These are phyloP conservation scores for Blastobotrys ciferrii DNA, from an alignment of 1,139 yeast genomes.

Conservation along the genomic window DNA sequence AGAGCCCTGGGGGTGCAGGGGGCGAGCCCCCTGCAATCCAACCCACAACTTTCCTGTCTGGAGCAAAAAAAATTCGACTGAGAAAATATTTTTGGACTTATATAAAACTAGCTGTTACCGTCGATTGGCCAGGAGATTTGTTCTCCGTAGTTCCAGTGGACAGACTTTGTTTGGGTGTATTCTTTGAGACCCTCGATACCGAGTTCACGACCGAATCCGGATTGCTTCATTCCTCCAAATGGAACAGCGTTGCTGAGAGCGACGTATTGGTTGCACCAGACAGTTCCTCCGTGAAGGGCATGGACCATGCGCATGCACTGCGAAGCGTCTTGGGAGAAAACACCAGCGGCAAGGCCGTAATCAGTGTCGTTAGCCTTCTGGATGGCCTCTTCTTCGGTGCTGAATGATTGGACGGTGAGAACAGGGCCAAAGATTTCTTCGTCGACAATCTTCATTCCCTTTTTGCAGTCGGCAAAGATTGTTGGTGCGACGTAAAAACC, in stretches of 20 bases:
- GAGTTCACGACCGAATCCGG: constrained; percentile 84
- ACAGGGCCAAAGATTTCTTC: constrained; percentile 95
- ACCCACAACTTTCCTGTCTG: too few relatives aligned
- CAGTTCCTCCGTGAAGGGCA: constrained; percentile 73
- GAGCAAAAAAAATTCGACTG: too few relatives aligned
- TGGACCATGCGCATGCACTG: constrained; percentile 62
- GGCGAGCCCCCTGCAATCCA: neutral
- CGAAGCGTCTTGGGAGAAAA: constrained; percentile 65
- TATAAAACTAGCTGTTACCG: constrained; percentile 12
- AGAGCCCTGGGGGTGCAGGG: neutral
- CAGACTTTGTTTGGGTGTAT: constrained; percentile 75
- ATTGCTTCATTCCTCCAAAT: constrained; percentile 76
- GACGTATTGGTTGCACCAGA: constrained; percentile 82
- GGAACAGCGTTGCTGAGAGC: constrained; percentile 72
- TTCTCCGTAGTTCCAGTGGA: constrained; percentile 29
- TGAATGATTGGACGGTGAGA: constrained; percentile 69
- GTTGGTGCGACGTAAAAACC: constrained; percentile 83
- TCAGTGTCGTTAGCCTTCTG: constrained; percentile 66
- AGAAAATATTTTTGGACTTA: too few relatives aligned
- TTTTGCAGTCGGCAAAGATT: constrained; percentile 66
- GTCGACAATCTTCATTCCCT: constrained; percentile 61
- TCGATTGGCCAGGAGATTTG: constrained; percentile 16
- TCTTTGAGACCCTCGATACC: constrained; percentile 74
- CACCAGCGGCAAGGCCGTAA: constrained; percentile 84
- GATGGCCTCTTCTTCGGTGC: constrained; percentile 68